Percentiles rank a stretch among this genome's conserved stretches.
phyloP scores from a whole-genome alignment of 2,329 filamentous ascomycete genomes.

The Akanthomyces lecanii region DNA sequence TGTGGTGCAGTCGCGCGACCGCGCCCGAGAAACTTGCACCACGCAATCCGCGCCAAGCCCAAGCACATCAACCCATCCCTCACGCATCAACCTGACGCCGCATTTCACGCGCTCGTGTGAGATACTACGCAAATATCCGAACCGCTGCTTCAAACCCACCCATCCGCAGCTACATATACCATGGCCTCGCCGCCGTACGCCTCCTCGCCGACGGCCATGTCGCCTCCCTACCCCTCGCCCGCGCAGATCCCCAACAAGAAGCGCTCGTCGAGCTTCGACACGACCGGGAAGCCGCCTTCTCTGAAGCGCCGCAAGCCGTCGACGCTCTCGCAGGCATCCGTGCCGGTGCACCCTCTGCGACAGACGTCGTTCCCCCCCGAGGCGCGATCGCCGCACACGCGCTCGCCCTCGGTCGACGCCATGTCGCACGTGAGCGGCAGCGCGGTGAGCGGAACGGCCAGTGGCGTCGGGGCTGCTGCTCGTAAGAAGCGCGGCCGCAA shows the following conservation, averaged over 20 bases:
- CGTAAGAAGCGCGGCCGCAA: constrained; percentile 62
- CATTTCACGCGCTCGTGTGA: not conserved
- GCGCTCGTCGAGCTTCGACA: constrained; percentile 52
- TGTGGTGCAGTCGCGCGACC: not conserved
- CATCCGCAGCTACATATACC: not conserved
- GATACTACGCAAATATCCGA: not conserved
- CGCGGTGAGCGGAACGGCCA: constrained; percentile 43
- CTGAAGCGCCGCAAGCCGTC: constrained; percentile 69
- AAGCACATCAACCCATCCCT: not conserved
- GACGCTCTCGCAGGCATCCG: constrained; percentile 51
- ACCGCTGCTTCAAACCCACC: not conserved
- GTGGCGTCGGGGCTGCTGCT: constrained; percentile 30
- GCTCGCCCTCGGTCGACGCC: constrained; percentile 63
- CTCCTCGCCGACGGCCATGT: constrained; percentile 49
- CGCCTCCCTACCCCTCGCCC: constrained; percentile 50
- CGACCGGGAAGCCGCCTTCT: constrained; percentile 41
- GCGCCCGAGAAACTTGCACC: not conserved
- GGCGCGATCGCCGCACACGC: constrained; percentile 49
- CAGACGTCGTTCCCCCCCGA: constrained; percentile 78
- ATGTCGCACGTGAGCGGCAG: constrained; percentile 59
- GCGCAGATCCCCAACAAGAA: constrained; percentile 55
- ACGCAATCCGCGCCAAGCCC: not conserved
- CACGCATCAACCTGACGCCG: not conserved
- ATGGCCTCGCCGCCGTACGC: constrained; percentile 56
- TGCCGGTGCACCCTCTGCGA: constrained; percentile 64